Percentiles rank a stretch among this genome's conserved stretches.
Evolutionary conservation across 306 rosid species (phyloP).

Genomic region (Hippophae gyantsensis): DNA sequence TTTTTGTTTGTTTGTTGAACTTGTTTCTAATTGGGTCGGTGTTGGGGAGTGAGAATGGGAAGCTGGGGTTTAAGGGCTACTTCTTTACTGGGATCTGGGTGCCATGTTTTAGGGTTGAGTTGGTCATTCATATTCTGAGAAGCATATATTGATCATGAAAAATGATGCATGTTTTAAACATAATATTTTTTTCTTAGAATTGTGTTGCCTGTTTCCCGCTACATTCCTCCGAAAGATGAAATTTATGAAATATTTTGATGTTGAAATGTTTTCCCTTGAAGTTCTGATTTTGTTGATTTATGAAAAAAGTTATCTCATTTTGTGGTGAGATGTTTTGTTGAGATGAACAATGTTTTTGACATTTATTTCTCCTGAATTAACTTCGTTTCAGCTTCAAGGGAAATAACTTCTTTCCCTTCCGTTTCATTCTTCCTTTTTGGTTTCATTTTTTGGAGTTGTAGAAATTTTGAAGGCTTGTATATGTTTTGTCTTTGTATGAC

Average conservation of each 20-base stretch:
- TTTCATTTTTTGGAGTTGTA: no score
- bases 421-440: no score
- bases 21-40: not conserved
- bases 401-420: no score
- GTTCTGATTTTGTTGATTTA: no score
- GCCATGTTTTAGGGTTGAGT: not conserved
- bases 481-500: no score
- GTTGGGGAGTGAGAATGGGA: not conserved
- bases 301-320: no score
- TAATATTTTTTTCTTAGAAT: constrained; percentile 23
- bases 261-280: no score
- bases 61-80: constrained; percentile 6
- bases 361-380: no score
- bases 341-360: no score
- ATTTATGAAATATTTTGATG: not conserved
- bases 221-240: constrained; percentile 1
- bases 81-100: constrained; percentile 8
- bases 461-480: no score
- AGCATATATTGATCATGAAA: constrained; percentile 24
- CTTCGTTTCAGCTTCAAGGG: no score
- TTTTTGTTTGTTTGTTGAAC: not conserved
- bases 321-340: no score
- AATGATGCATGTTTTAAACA: constrained; percentile 28
- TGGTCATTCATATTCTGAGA: constrained; percentile 19
- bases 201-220: constrained; percentile 44